A percentile compares a stretch with the other conserved stretches of the same genome.
Conservation (phyloP, 176 grass and related monocot genomes). For the Musa acuminata region DNA sequence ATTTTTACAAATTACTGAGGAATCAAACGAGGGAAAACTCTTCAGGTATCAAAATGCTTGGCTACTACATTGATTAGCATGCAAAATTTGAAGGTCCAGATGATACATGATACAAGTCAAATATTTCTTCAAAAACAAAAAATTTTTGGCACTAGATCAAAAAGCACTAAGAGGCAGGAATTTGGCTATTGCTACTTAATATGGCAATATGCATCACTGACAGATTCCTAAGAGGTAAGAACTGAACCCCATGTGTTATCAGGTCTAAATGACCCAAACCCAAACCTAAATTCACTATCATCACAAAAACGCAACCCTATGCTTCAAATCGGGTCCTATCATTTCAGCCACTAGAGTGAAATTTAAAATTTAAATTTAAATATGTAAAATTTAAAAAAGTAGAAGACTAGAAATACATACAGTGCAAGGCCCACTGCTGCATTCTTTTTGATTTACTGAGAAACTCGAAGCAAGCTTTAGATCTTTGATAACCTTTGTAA, state of each 20-base stretch:
- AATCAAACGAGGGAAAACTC: neutral
- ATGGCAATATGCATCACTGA: too few relatives aligned
- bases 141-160: too few relatives aligned
- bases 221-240: too few relatives aligned
- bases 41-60: neutral
- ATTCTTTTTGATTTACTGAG: conserved; percentile 78
- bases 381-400: conserved; percentile 1
- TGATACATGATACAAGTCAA: too few relatives aligned
- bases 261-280: too few relatives aligned
- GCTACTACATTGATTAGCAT: too few relatives aligned
- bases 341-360: neutral
- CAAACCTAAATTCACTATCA: neutral
- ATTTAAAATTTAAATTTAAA: conserved; percentile 15
- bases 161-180: too few relatives aligned
- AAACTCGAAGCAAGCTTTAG: conserved; percentile 60
- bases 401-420: conserved; percentile 37
- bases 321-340: neutral
- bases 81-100: too few relatives aligned
- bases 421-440: conserved; percentile 64
- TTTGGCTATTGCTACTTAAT: too few relatives aligned
- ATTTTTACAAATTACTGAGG: neutral
- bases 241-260: too few relatives aligned
- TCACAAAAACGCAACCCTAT: neutral
- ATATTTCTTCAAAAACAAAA: too few relatives aligned
- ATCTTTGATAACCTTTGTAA: conserved; percentile 66